phyloP scores from a whole-genome alignment of 2,329 filamentous ascomycete species.

The Chaetomium globosum region DNA sequence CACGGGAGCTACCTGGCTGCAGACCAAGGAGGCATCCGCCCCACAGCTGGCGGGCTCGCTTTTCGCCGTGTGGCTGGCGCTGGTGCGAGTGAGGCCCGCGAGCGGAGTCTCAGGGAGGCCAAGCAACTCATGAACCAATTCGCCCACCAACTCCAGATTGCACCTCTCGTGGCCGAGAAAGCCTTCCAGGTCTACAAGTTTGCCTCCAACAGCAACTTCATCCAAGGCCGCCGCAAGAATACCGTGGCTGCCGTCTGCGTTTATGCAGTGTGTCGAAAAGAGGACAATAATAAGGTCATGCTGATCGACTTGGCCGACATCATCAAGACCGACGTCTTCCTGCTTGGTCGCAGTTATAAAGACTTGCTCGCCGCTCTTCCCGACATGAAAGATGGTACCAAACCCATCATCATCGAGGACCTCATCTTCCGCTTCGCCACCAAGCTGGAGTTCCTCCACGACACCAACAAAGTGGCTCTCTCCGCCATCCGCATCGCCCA shows the following conservation, averaged over 20 bases:
- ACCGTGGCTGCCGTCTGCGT: conserved; percentile 89
- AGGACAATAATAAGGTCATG: conserved; percentile 81
- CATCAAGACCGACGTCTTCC: conserved; percentile 82
- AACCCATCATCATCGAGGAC: conserved; percentile 80
- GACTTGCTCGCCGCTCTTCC: conserved; percentile 72
- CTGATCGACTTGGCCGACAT: conserved; percentile 94
- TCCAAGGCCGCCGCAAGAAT: conserved; percentile 81
- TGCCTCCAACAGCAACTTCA: conserved; percentile 73
- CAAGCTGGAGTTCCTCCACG: conserved; percentile 85
- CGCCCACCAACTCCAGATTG: conserved; percentile 61
- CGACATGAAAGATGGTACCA: conserved; percentile 54
- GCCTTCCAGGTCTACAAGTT: conserved; percentile 76
- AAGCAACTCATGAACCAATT: conserved; percentile 64
- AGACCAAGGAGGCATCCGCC: conserved; percentile 78
- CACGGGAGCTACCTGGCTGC: conserved; percentile 87
- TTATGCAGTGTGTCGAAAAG: conserved; percentile 82
- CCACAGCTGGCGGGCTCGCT: conserved; percentile 58
- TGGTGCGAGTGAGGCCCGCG: conserved; percentile 59
- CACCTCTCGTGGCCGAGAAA: conserved; percentile 64
- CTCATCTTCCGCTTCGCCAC: conserved; percentile 88
- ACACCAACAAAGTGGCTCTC: conserved; percentile 80
- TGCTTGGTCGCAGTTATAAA: conserved; percentile 87
- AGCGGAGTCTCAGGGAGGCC: conserved; percentile 62
- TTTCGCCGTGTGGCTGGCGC: conserved; percentile 59
- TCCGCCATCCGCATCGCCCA: conserved; percentile 86